phyloP scores from a whole-genome alignment of 805 yeast genomes.

The Yarrowia sp. region DNA sequence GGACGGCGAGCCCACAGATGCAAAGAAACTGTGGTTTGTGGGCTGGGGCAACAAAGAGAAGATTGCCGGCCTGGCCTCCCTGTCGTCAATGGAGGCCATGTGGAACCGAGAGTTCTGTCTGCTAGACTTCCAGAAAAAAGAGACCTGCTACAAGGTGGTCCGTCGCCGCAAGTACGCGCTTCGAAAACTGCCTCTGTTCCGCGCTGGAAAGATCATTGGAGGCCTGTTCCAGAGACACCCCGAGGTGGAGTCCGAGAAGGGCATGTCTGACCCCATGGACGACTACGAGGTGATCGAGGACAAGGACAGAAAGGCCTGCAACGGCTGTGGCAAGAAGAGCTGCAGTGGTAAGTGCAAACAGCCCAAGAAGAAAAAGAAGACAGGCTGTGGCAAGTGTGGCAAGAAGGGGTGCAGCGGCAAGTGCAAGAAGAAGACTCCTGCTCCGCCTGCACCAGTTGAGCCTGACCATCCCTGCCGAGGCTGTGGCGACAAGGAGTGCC shows the following conservation, averaged over 20 bases:
- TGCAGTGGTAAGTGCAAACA: conserved; percentile 25
- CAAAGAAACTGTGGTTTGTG: conserved; percentile 28
- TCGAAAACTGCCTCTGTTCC: conserved; percentile 29
- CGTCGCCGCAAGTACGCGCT: conserved; percentile 38
- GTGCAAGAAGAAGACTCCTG: conserved; percentile 18
- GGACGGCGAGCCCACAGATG: conserved; percentile 30
- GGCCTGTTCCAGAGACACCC: conserved; percentile 27
- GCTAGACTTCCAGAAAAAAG: conserved; percentile 17
- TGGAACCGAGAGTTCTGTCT: conserved; percentile 35
- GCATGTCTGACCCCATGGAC: conserved; percentile 14
- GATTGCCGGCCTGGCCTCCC: conserved; percentile 19
- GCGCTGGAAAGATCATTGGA: conserved; percentile 26
- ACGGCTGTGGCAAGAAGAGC: conserved; percentile 30
- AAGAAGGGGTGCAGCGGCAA: conserved; percentile 34
- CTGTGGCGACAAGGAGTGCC: conserved; percentile 24
- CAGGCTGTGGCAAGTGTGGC: conserved; percentile 12
- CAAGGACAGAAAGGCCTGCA: conserved; percentile 8
- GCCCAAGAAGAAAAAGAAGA: conserved; percentile 30
- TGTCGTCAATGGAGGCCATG: conserved; percentile 33
- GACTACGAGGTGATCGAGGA: conserved; percentile 23
- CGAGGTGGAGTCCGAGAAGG: conserved; percentile 11
- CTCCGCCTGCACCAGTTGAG: conserved; percentile 6
- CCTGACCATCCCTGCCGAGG: conserved; percentile 27
- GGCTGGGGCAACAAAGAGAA: conserved; percentile 34
- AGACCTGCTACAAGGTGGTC: conserved; percentile 29